phyloP scores from a whole-genome alignment of 169 alveolate species.

The Plasmodium inui region DNA sequence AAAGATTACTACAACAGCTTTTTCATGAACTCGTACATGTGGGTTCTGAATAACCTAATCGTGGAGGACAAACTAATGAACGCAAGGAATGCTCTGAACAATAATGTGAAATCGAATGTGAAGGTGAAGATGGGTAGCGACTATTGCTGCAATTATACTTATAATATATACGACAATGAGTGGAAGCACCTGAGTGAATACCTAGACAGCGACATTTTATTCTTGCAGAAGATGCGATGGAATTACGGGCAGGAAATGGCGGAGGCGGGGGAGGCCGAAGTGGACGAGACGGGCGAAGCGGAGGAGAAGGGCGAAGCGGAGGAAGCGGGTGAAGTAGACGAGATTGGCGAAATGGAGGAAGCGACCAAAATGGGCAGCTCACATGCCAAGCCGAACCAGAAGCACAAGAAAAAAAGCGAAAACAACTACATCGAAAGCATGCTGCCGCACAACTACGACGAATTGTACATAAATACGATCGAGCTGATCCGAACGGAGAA shows the following conservation, averaged over 20 bases:
- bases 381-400: background rate
- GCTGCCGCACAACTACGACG: constrained; percentile 70
- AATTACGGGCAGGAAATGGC: background rate
- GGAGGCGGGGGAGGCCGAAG: constrained; percentile 8
- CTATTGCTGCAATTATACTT: constrained; percentile 60
- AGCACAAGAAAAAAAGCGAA: constrained; percentile 13
- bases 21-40: constrained; percentile 94
- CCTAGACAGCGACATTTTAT: constrained; percentile 50
- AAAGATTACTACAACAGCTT: constrained; percentile 94
- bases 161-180: constrained; percentile 52
- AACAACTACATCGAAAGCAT: constrained; percentile 64
- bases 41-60: constrained; percentile 95
- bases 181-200: constrained; percentile 73
- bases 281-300: background rate
- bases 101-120: constrained; percentile 77
- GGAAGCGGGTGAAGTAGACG: background rate
- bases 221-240: constrained; percentile 58
- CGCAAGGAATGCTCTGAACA: constrained; percentile 81
- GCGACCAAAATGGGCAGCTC: background rate
- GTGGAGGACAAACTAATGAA: constrained; percentile 91
- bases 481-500: constrained; percentile 63
- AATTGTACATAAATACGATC: constrained; percentile 59
- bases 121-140: constrained; percentile 75
- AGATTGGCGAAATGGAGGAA: background rate
- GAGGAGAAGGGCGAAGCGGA: background rate